Percentiles rank a stretch among this genome's conserved stretches.
Conservation (phyloP, 306 rosid species). For the Gleditsia sinensis region DNA sequence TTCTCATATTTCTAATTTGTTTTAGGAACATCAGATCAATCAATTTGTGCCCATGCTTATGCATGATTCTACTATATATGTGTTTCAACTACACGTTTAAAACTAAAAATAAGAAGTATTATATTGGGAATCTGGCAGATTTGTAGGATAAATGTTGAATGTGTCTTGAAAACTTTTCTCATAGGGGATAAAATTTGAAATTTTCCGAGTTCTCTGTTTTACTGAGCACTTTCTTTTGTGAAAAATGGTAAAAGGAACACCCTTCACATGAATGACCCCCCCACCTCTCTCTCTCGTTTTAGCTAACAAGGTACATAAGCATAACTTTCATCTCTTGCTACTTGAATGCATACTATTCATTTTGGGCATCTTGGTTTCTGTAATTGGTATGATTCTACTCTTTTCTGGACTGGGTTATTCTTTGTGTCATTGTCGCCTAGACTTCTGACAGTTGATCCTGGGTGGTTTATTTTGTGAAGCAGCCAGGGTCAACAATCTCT, state of each 20-base stretch:
- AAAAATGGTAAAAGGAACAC: too few species aligned
- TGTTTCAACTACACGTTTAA: not conserved
- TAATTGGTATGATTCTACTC: not conserved
- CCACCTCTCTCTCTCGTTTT: too few species aligned
- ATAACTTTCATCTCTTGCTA: too few species aligned
- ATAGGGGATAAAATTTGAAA: not conserved
- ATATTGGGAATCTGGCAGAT: not conserved
- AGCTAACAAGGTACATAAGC: too few species aligned
- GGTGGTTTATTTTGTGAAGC: not conserved
- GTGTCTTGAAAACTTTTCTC: not conserved
- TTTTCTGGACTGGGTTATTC: not conserved
- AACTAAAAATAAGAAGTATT: not conserved
- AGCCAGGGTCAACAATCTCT: not conserved
- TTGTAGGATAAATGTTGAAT: not conserved
- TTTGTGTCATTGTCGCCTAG: not conserved
- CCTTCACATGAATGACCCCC: too few species aligned
- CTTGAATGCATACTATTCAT: not conserved
- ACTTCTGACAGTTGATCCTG: not conserved
- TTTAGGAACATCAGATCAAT: not conserved
- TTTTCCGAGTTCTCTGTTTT: not conserved
- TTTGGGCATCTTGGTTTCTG: not conserved
- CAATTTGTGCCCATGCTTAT: not conserved
- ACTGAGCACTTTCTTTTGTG: not conserved
- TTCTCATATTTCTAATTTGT: constrained; percentile 8
- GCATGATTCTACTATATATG: not conserved